Conservation (phyloP, 352 stramenopile genomes). For the Phytophthora quininea region DNA sequence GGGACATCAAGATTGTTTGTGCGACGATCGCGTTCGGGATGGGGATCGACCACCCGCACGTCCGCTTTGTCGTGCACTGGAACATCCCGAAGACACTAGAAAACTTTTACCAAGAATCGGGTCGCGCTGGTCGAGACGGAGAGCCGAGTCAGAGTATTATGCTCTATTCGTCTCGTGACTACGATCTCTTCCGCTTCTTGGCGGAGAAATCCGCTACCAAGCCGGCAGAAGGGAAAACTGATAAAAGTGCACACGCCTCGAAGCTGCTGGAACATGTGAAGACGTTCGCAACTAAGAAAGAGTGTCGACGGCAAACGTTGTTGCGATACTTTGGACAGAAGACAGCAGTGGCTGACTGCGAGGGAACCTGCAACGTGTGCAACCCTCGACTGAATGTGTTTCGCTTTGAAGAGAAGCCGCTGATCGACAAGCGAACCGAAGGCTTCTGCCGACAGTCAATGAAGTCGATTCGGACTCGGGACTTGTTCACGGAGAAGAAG, state of each 20-base stretch:
- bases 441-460: constrained; percentile 31
- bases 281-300: constrained; percentile 49
- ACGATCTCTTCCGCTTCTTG: constrained; percentile 55
- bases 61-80: constrained; percentile 92
- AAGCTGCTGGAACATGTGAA: constrained; percentile 47
- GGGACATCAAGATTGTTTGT: constrained; percentile 79
- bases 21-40: constrained; percentile 94
- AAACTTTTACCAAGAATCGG: constrained; percentile 97
- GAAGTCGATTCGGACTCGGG: constrained; percentile 16
- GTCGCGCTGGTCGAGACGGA: constrained; percentile 94
- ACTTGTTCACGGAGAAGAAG: constrained; percentile 29
- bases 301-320: constrained; percentile 58
- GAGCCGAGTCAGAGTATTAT: constrained; percentile 84
- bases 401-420: constrained; percentile 42
- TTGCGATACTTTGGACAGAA: constrained; percentile 64
- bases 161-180: constrained; percentile 70
- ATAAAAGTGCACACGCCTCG: constrained; percentile 30
- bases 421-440: constrained; percentile 32
- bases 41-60: constrained; percentile 92
- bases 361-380: constrained; percentile 61
- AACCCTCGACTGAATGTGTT: constrained; percentile 62
- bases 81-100: constrained; percentile 91
- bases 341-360: constrained; percentile 50
- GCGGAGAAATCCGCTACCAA: constrained; percentile 38
- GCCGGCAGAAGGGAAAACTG: not conserved